Base-by-base conservation (phyloP, 352 stramenopile species). In the Pythium rishiriense region DNA sequence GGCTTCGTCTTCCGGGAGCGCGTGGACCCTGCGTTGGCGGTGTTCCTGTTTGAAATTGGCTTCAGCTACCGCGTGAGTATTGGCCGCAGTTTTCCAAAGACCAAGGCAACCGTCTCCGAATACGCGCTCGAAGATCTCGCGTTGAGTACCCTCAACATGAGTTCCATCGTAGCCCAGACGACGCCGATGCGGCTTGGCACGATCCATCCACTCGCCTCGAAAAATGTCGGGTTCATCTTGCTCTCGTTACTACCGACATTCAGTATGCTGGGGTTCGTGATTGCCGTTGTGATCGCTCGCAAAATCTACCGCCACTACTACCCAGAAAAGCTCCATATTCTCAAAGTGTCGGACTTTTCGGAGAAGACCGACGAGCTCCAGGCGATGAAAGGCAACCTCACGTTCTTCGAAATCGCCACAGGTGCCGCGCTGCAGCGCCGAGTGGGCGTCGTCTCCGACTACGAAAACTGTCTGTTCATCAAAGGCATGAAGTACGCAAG, bases 401-500 rank as follows among this genome's bases (percentile, higher is more conserved):
- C 55, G 24, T 21, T 65, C 0, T 69, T 69, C 26, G 54, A 69
- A 48, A 24, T 72, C 15, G 64, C 64, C 0, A 72, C 64, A 4
- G 64, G 64, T 48, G 64, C 64, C 0, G 19, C 37, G 43, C 53
- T 72, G 1, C 45, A 72, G 46, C 59, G 64, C 29, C 52, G 65
- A 17, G 64, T 68, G 4, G 64, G 69, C 2, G 46, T 85, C 17
- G 62, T 78, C 14, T 62, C 70, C 22, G 67, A 69, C n/a, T 84
- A 85, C 57, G 69, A 80, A 10, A 87, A 75, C 43, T 85, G 71
- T 65, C 61, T 72, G 28, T 73, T 70, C 29, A 73, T 76, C 42
- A 72, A 70, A 11, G 72, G 68, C 21, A 57, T 70, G 26, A 74
- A 74, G 64, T 75, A 66, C 28, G 72, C 72, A 26, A 67, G 56